phyloP scores from a whole-genome alignment of 176 grass and related monocot genomes.

The Ensete glaucum region DNA sequence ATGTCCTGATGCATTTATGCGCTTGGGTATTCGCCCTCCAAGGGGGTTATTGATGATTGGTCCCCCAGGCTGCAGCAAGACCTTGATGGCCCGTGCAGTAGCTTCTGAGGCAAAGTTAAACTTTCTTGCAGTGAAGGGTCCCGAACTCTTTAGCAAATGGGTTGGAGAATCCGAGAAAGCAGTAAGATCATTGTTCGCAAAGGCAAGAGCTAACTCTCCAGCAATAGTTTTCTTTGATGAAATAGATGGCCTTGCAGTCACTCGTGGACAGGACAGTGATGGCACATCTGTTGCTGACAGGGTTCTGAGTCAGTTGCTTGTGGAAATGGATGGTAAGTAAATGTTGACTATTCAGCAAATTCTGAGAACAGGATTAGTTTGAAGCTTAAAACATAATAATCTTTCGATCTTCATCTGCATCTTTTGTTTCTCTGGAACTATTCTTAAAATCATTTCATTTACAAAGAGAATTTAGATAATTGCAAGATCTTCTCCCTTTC shows the following conservation, averaged over 20 bases:
- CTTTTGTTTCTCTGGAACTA: too few relatives aligned
- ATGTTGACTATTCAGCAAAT: neutral
- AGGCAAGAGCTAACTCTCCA: conserved; percentile 70
- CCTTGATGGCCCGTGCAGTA: conserved; percentile 87
- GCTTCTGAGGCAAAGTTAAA: conserved; percentile 93
- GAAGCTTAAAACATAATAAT: neutral
- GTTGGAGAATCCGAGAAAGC: conserved; percentile 96
- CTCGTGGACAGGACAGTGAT: conserved; percentile 58
- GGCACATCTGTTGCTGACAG: conserved; percentile 62
- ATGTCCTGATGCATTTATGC: conserved; percentile 52
- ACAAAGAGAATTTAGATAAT: too few relatives aligned
- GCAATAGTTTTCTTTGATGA: conserved; percentile 97
- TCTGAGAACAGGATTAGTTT: neutral
- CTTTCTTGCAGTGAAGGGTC: conserved; percentile 90
- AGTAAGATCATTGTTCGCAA: conserved; percentile 71
- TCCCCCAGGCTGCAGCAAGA: conserved; percentile 94
- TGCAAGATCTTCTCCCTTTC: too few relatives aligned
- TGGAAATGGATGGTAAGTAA: conserved; percentile 89
- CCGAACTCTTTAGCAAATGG: conserved; percentile 98
- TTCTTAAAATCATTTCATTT: too few relatives aligned
- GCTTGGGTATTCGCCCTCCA: conserved; percentile 53
- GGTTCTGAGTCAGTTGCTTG: conserved; percentile 75
- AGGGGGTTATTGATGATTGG: conserved; percentile 83
- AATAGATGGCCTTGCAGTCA: conserved; percentile 89
- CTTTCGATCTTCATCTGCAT: too few relatives aligned